Evolutionary conservation across 2,329 filamentous ascomycete genomes (phyloP).

Genomic region (Rutstroemia sp.): DNA sequence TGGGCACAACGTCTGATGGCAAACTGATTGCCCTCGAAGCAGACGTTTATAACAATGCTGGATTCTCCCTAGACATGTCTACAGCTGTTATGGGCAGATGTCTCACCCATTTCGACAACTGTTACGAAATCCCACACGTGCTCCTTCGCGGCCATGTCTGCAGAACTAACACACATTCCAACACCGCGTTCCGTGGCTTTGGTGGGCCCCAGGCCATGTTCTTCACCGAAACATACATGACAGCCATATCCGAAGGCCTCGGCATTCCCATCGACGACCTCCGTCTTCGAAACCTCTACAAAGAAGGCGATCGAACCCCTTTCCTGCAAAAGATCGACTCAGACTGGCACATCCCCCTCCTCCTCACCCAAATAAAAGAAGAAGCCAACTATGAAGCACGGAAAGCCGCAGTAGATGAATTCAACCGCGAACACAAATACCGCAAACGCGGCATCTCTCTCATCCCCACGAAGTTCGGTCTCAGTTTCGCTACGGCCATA

Average conservation of each 20-base stretch:
- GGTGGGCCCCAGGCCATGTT: conserved; percentile 94
- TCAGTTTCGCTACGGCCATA: conserved; percentile 80
- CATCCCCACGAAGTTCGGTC: conserved; percentile 92
- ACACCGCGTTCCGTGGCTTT: conserved; percentile 93
- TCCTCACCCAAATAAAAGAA: conserved; percentile 78
- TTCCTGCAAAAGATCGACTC: conserved; percentile 84
- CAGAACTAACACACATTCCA: conserved; percentile 76
- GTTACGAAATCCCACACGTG: conserved; percentile 82
- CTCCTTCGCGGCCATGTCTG: conserved; percentile 76
- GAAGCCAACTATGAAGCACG: conserved; percentile 66
- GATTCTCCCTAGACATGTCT: conserved; percentile 57
- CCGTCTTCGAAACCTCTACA: conserved; percentile 81
- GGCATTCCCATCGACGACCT: conserved; percentile 73
- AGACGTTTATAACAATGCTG: conserved; percentile 85
- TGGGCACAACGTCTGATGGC: conserved; percentile 83
- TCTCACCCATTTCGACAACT: conserved; percentile 76
- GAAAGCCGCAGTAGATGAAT: conserved; percentile 60
- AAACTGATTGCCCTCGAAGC: conserved; percentile 82
- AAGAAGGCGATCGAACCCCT: conserved; percentile 67
- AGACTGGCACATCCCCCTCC: conserved; percentile 79
- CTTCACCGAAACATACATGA: conserved; percentile 81
- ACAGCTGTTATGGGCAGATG: conserved; percentile 77
- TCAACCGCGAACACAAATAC: conserved; percentile 84
- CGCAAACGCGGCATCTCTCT: conserved; percentile 69
- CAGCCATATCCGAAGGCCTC: conserved; percentile 79